Conservation (phyloP, 345 rosid genomes). For the Pistacia vera region DNA sequence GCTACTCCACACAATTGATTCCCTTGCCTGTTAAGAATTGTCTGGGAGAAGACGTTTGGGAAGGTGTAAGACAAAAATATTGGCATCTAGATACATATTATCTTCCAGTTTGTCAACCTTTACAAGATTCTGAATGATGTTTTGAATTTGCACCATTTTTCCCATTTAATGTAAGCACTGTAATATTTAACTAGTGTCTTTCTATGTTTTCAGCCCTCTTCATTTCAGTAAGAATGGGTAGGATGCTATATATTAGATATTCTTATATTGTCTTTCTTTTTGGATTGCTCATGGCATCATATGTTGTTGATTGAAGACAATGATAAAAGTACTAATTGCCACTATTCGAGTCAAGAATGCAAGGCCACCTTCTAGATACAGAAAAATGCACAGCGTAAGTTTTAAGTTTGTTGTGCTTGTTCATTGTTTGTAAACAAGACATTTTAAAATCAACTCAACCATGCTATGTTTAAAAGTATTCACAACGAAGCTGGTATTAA, state of each 20-base stretch:
- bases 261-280: conserved; percentile 3
- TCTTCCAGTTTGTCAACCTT: conserved; percentile 80
- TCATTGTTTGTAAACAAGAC: neutral
- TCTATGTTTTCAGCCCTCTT: conserved; percentile 8
- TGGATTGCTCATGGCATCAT: neutral
- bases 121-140: conserved; percentile 45
- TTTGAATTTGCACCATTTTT: neutral
- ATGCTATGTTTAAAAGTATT: neutral
- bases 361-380: neutral
- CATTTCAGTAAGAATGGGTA: neutral
- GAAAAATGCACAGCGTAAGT: neutral
- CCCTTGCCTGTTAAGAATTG: conserved; percentile 88
- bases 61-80: conserved; percentile 84
- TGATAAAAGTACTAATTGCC: neutral
- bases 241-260: neutral
- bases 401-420: neutral
- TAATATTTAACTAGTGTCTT: neutral
- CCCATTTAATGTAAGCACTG: neutral
- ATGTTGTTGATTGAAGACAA: neutral
- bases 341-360: conserved; percentile 2
- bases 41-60: conserved; percentile 88
- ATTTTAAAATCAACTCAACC: neutral
- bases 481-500: neutral
- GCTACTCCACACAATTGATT: conserved; percentile 72
- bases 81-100: conserved; percentile 92